Evolutionary conservation across 108 stramenopile genomes (phyloP), one percentile per base, ranked within the genome.

Genomic region (Licmophora abbreviata): DNA sequence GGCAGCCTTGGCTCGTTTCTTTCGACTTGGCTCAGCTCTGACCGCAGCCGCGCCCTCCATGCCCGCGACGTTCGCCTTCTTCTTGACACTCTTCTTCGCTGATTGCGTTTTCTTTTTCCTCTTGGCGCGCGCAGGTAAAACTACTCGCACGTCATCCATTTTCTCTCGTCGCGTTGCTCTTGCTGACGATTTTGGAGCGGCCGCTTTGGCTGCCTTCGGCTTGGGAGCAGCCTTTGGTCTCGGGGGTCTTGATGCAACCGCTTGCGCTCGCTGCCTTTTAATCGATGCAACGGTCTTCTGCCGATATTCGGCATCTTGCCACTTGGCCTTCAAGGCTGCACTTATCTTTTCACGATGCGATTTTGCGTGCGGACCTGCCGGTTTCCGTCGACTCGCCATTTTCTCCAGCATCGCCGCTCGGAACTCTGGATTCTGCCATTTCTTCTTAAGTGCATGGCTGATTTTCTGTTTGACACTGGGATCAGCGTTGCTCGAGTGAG

Each of bases 391-490:
- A 25, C 69, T 58, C 24, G 60, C 28, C 56, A 88, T 79, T 40
- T 81, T 81, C n/a, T 66, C 66, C 61, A 83, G 59, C 83, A 90
- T 85, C 1, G 29, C 28, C 8, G 49, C 53, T 21, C 88, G 76
- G 44, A 85, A 90, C 54, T 83, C 83, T 5, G 79, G 80, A 64
- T 90, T 80, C 41, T 74, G 49, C 88, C 88, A 90, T 50, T 74
- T 74, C 35, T 74, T 66, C 48, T 82, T 81, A 1, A 90, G 73
- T 1, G 79, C 81, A 36, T 70, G 58, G 6, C 77, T 59, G 38
- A 90, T 85, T 15, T 66, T 73, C 36, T 65, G 61, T 6, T 79
- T 52, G 56, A 67, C 28, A 31, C 56, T 36, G 28, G 49, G 46
- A 17, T 51, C 40, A 17, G 61, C 49, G 9, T 50, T 61, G 26